Evolutionary conservation across 768 basidiomycete genomes (phyloP), one percentile per base, ranked within the genome.

Genomic region (Suillus variegatus): DNA sequence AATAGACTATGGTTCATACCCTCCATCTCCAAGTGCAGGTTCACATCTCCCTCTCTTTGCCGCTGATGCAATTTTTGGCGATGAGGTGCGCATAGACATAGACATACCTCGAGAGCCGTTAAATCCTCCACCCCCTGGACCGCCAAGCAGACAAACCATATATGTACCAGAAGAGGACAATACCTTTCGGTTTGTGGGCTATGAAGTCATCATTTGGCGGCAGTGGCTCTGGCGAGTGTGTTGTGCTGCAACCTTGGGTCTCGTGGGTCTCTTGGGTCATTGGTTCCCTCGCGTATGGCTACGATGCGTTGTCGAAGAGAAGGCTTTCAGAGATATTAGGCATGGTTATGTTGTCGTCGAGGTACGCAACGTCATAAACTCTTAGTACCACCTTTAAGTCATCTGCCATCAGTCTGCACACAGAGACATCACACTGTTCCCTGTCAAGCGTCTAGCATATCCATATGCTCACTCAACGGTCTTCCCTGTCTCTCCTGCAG

Each of bases 271-370:
- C 20, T 76, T 96, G 10, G 96, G 95, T 4, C 89, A 95, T 71
- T 99, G 97, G 97, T 88, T 97, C 68, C 97, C 97, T 64, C 86
- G 84, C 6, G 68, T 95, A 35, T 98, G 97, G 97, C 85, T 99
- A 60, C 86, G 86, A 36, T 96, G 91, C 86, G 91, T 93, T 25
- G 87, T 94, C 2, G 83, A 80, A 54, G 93, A 96, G 76, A 93
- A 86, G 62, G 90, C 91, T 25, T 99, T 99, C 71, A 86, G 87
- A 57, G 79, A 92, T 64, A 81, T 88, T 10, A 76, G 78, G 43
- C 78, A 86, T 68, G 93, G 92, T 5, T 90, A 94, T 70, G 84
- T 97, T 47, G 92, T 96, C 20, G 88, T 97, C 44, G 95, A 99
- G 87, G 96, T 97, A 69, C 65, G 90, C 78, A 7, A 22, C 54